Base-by-base conservation (phyloP, 1,284 basidiomycete genomes). In the Melampsora larici-populina region DNA sequence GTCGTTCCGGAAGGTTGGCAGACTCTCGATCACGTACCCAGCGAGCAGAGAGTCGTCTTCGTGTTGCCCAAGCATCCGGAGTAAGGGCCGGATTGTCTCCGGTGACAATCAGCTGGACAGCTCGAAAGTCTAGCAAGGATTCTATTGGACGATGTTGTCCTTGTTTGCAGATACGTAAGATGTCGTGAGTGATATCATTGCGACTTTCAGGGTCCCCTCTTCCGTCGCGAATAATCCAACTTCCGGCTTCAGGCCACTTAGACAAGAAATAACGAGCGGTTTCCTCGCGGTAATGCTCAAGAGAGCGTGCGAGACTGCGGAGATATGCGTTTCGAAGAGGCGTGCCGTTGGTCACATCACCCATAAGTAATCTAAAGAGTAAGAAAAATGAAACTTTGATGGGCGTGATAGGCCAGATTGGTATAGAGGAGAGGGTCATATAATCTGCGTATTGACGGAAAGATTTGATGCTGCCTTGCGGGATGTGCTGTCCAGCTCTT, bases 191-290 rank as follows among this genome's bases (percentile, higher is more conserved):
- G n/a, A 68, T 68, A 48, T 68, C 66, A 26, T 68, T 68, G 11
- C 66, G 66, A 48, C 66, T 68, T 68, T 68, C 66, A 46, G 66
- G 66, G 24, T 68, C 66, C 24, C 66, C 66, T 48, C 66, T 6
- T 8, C 66, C 66, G 29, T 68, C 66, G n/a, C 66, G 66, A 68
- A 68, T 68, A n/a, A 68, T 68, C 66, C 66, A 68, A 29, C 66
- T 48, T 68, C 66, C 66, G 40, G 66, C 66, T 48, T 68, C 66
- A 46, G 66, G 66, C 66, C 66, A 68, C 21, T 36, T 40, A 26
- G 66, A 40, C 18, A 68, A 26, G 40, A 68, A 68, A 36, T 68
- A 68, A 9, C 43, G 33, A 48, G 66, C 66, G 24, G 66, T 68
- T 48, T 68, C 66, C 24, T 68, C 66, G 1, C 66, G 66, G 24